Evolutionary conservation across 768 basidiomycete genomes (phyloP), one percentile per base, ranked within the genome.

Genomic region (Phaeotremella skinneri): DNA sequence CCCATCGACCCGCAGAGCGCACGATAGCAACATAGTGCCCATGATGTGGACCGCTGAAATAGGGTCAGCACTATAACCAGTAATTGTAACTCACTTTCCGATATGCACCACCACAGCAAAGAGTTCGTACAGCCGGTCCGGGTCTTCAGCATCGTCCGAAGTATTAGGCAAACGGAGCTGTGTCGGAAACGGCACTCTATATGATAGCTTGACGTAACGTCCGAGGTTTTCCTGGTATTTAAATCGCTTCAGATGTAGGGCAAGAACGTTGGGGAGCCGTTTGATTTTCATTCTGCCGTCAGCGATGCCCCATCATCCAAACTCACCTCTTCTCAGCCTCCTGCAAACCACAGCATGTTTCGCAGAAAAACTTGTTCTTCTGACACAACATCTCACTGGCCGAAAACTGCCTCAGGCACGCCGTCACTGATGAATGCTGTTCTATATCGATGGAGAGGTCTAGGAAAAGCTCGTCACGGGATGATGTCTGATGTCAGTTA

Each of bases 391-490:
- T 99, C 78, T 99, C 96, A 72, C 88, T 90, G 39, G 92, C 93
- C 72, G 91, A 94, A 76, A 99, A 99, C 73, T 93, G 91, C 47
- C 91, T 84, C 32, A 99, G 83, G 75, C 96, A 99, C 5, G 93
- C 88, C 1, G 93, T 94, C 53, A 99, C 87, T 63, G 91, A 94
- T 2, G 92, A 90, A 78, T 98, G 96, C 76, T 96, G 91, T 75
- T 97, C 94, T 67, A 99, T 98, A 76, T 99, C 96, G 78, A 99
- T 91, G 3, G 93, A 97, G n/a, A 99, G 82, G 79, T 99, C 96
- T 55, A 99, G 83, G 79, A 99, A 99, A 9, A 87, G 85, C 77
- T 99, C 96, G 72, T 98, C 94, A 20, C 96, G 86, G 9, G 91
- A 89, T 5, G 91, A 91, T 3, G 90, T 85, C 89, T 91, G 62